These are phyloP conservation scores for Boletus eberwhitei DNA, from an alignment of 768 basidiomycete species.

Conservation along the genomic window DNA sequence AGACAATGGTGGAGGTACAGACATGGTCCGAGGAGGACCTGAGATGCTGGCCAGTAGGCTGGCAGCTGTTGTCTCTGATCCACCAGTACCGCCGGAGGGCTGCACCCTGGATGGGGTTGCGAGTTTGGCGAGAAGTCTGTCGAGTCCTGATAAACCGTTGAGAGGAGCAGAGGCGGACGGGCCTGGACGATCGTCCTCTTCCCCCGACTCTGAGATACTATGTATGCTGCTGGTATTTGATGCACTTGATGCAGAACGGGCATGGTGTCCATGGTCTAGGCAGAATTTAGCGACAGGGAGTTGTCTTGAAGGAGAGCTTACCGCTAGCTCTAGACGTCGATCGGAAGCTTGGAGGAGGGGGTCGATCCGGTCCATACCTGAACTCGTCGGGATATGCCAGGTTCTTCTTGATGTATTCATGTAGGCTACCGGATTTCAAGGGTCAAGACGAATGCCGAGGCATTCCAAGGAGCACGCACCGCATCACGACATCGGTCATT, in stretches of 20 bases:
- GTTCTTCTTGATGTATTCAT: constrained; percentile 63
- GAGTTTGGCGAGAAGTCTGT: constrained; percentile 44
- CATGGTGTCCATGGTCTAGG: constrained; percentile 25
- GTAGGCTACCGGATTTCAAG: constrained; percentile 41
- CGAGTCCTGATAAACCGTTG: constrained; percentile 37
- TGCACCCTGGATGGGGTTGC: constrained; percentile 17
- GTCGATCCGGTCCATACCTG: constrained; percentile 63
- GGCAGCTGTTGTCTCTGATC: constrained; percentile 35
- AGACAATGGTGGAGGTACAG: constrained; percentile 29
- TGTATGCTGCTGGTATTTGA: constrained; percentile 34
- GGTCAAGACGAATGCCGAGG: not conserved
- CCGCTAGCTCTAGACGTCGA: constrained; percentile 30
- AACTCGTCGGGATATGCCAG: constrained; percentile 69
- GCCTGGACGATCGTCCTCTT: constrained; percentile 19
- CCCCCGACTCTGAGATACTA: constrained; percentile 33
- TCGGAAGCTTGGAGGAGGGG: constrained; percentile 55
- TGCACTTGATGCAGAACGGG: constrained; percentile 32
- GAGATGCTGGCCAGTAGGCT: constrained; percentile 50
- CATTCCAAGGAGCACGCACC: constrained; percentile 39
- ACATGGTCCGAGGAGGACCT: constrained; percentile 34
- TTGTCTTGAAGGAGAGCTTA: constrained; percentile 1
- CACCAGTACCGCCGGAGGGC: constrained; percentile 21
- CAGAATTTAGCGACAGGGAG: constrained; percentile 3
- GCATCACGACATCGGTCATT: constrained; percentile 65
- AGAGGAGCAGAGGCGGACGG: constrained; percentile 10